Percentiles rank a stretch among this genome's conserved stretches.
phyloP scores from a whole-genome alignment of 2,329 filamentous ascomycete genomes.

The Xylaria hypoxylon region DNA sequence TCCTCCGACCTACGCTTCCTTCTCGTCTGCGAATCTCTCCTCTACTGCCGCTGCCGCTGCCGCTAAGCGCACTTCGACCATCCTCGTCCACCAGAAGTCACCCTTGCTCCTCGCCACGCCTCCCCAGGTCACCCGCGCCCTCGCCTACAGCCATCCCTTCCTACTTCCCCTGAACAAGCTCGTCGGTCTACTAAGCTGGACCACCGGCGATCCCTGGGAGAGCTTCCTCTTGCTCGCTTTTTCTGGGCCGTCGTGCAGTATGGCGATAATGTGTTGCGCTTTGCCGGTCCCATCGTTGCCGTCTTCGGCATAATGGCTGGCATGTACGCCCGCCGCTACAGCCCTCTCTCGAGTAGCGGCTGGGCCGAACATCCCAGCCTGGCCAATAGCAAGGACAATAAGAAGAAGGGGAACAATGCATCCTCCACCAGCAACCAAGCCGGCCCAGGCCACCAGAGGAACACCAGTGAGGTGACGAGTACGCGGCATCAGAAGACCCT shows the following conservation, averaged over 20 bases:
- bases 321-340: constrained; percentile 93
- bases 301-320: constrained; percentile 84
- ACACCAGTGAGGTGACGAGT: constrained; percentile 68
- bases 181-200: constrained; percentile 91
- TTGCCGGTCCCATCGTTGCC: constrained; percentile 84
- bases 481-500: constrained; percentile 91
- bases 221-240: constrained; percentile 86
- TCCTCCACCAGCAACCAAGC: constrained; percentile 44
- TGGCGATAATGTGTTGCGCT: constrained; percentile 83
- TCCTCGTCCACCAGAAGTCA: constrained; percentile 96
- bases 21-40: constrained; percentile 85
- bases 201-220: constrained; percentile 93
- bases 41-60: constrained; percentile 70
- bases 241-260: constrained; percentile 93
- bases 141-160: constrained; percentile 97
- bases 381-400: constrained; percentile 42
- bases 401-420: constrained; percentile 52
- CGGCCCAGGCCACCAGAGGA: constrained; percentile 55
- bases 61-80: constrained; percentile 84
- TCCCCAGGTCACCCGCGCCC: constrained; percentile 90
- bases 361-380: constrained; percentile 64
- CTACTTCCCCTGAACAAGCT: constrained; percentile 88
- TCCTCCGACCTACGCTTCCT: constrained; percentile 84
- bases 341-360: constrained; percentile 86
- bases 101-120: constrained; percentile 92